Evolutionary conservation across 768 basidiomycete genomes (phyloP).

Genomic region (Agrocybe praecox): DNA sequence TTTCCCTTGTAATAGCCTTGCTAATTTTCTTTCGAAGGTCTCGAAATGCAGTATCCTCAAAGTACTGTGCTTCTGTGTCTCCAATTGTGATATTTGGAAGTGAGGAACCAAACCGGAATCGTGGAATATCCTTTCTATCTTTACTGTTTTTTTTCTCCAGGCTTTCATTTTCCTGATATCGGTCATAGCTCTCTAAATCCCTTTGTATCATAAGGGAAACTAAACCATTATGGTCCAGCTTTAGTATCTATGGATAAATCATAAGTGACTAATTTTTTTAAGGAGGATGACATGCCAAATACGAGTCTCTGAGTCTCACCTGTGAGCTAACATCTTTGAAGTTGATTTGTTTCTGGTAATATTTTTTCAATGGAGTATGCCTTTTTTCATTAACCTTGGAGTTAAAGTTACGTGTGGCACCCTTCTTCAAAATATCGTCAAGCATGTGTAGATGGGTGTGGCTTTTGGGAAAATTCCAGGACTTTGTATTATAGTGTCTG

Average conservation of each 20-base stretch:
- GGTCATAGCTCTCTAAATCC: neutral
- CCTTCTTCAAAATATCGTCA: constrained; percentile 32
- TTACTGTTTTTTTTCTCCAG: neutral
- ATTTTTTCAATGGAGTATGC: constrained; percentile 28
- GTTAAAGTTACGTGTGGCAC: constrained; percentile 29
- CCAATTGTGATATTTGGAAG: neutral
- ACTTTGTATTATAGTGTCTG: constrained; percentile 10
- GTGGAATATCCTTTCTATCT: neutral
- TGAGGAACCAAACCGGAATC: neutral
- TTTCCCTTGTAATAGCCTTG: neutral
- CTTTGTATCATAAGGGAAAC: neutral
- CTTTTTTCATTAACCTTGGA: constrained; percentile 31
- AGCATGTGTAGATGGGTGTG: constrained; percentile 35
- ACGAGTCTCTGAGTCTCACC: too few relatives aligned
- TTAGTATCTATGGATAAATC: neutral
- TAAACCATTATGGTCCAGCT: neutral
- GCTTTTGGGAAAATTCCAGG: constrained; percentile 37
- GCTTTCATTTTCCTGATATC: too few relatives aligned
- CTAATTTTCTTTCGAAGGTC: constrained; percentile 3
- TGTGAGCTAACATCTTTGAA: constrained; percentile 33
- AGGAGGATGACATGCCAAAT: too few relatives aligned
- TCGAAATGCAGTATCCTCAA: constrained; percentile 2
- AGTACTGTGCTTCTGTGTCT: neutral
- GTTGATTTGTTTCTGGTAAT: constrained; percentile 29
- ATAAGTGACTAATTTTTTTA: too few relatives aligned